Conservation (phyloP, 768 basidiomycete genomes). For the Amanita pseudoporphyria region DNA sequence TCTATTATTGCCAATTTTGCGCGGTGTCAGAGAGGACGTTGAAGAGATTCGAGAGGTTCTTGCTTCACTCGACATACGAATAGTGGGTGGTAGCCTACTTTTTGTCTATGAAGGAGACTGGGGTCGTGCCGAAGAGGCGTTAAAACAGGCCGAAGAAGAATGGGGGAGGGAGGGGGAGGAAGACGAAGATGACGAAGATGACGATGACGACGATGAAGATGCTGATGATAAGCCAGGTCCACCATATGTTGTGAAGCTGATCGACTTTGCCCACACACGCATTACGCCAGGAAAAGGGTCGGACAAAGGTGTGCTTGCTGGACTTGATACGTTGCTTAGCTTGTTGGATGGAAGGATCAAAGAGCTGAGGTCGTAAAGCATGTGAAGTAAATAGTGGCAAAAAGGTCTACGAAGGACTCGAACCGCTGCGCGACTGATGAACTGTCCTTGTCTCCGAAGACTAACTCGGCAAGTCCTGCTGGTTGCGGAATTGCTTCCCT, state of each 20-base stretch:
- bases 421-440: slow-evolving; percentile 78
- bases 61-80: slow-evolving; percentile 52
- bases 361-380: slow-evolving; percentile 9
- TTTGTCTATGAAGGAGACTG: slow-evolving; percentile 62
- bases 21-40: slow-evolving; percentile 41
- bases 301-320: slow-evolving; percentile 47
- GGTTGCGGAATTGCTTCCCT: slow-evolving; percentile 94
- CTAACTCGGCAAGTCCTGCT: slow-evolving; percentile 83
- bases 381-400: slow-evolving; percentile 13
- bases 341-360: slow-evolving; percentile 14
- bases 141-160: slow-evolving; percentile 22
- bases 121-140: slow-evolving; percentile 29
- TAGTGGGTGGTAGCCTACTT: slow-evolving; percentile 76
- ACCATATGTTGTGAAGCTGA: slow-evolving; percentile 64
- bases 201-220: slow-evolving; percentile 25
- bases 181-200: slow-evolving; percentile 26
- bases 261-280: slow-evolving; percentile 91
- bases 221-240: slow-evolving; percentile 26
- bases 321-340: slow-evolving; percentile 4
- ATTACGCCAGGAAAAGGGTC: slow-evolving; percentile 61
- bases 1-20: slow-evolving; percentile 48
- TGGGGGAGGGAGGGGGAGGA: slow-evolving; percentile 22
- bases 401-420: slow-evolving; percentile 78
- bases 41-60: slow-evolving; percentile 41
- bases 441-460: slow-evolving; percentile 83